A percentile compares a stretch with the other conserved stretches of the same genome.
These are phyloP conservation scores for Pleurotus giganteus DNA, from an alignment of 768 basidiomycete genomes.

Conservation along the genomic window DNA sequence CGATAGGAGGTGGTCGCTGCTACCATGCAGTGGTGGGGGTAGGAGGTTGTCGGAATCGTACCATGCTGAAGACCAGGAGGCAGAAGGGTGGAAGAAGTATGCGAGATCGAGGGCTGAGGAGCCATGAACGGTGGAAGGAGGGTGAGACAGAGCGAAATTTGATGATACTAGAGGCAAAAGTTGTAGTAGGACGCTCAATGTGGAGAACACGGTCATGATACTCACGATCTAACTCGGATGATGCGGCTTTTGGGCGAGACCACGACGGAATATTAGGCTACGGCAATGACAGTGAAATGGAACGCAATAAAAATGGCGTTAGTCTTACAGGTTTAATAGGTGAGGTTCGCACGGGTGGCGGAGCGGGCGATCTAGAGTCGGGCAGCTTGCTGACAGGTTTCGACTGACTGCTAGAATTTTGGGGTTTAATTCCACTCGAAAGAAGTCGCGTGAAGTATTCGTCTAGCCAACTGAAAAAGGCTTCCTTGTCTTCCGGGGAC, in stretches of 20 bases:
- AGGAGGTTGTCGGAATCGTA: conserved; percentile 29
- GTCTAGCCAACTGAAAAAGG: conserved; percentile 78
- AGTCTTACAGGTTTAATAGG: conserved; percentile 18
- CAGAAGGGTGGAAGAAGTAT: conserved; percentile 39
- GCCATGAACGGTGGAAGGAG: conserved; percentile 28
- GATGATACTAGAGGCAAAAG: background rate
- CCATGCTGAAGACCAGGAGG: conserved; percentile 40
- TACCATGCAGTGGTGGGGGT: conserved; percentile 30
- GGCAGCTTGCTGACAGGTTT: background rate
- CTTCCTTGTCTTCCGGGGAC: conserved; percentile 62
- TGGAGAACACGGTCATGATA: background rate
- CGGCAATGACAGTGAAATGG: background rate
- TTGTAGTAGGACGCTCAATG: background rate
- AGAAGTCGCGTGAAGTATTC: conserved; percentile 66
- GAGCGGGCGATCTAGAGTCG: background rate
- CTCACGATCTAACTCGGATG: background rate
- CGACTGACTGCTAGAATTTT: background rate
- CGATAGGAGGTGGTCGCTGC: conserved; percentile 22
- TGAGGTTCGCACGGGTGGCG: conserved; percentile 14
- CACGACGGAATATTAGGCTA: conserved; percentile 26
- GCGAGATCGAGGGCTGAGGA: conserved; percentile 42
- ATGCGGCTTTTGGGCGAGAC: conserved; percentile 22
- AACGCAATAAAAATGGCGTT: background rate
- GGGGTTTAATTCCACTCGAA: conserved; percentile 23
- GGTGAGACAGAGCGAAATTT: conserved; percentile 31